Conservation (phyloP, 2,329 filamentous ascomycete genomes). For the Achaetomium macrosporum region DNA sequence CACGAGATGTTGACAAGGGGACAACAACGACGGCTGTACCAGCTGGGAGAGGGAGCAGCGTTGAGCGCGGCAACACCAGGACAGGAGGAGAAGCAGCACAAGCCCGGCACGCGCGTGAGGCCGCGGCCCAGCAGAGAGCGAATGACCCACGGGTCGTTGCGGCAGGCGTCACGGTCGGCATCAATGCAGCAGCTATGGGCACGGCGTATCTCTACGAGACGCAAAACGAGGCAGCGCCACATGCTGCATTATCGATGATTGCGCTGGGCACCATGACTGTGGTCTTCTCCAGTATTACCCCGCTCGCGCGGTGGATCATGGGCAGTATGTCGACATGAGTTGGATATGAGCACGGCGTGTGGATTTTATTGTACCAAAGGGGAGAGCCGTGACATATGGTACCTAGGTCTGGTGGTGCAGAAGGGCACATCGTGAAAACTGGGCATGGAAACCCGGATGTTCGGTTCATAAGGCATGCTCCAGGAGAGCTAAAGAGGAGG, state of each 20-base stretch:
- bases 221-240: conserved; percentile 47
- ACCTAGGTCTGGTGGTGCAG: too few relatives aligned
- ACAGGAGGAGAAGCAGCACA: background rate
- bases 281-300: conserved; percentile 44
- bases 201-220: conserved; percentile 52
- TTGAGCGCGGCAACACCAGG: background rate
- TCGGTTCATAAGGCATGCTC: too few relatives aligned
- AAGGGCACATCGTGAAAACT: too few relatives aligned
- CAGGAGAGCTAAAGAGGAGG: too few relatives aligned
- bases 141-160: conserved; percentile 39
- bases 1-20: background rate
- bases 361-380: background rate
- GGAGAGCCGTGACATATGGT: background rate
- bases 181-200: conserved; percentile 57
- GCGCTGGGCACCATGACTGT: conserved; percentile 52
- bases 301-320: conserved; percentile 37
- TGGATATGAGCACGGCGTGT: background rate
- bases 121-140: conserved; percentile 10
- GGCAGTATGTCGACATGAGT: conserved; percentile 28
- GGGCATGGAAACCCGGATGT: too few relatives aligned
- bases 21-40: background rate
- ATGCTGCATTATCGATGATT: conserved; percentile 53
- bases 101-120: background rate
- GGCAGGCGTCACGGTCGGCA: conserved; percentile 47
- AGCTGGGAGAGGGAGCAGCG: background rate